These are phyloP conservation scores for Stachybotrys chlorohalonatus DNA, from an alignment of 2,329 filamentous ascomycete genomes.

Conservation along the genomic window DNA sequence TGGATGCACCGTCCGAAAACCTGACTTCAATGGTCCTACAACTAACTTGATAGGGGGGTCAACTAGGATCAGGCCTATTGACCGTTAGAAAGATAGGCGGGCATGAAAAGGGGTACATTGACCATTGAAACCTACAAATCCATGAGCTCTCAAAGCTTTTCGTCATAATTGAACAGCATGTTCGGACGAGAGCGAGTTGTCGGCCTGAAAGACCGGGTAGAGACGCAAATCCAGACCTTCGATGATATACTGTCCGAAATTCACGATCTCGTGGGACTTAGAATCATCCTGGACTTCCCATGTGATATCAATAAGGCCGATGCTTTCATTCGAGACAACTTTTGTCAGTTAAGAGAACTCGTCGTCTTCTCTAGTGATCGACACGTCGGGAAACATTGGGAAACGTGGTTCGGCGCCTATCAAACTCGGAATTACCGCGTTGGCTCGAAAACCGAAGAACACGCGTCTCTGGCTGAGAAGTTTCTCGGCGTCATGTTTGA, in stretches of 20 bases:
- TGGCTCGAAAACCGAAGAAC: background rate
- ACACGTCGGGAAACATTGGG: slow-evolving; percentile 3
- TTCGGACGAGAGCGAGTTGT: slow-evolving; percentile 2
- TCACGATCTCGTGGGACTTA: slow-evolving; percentile 6
- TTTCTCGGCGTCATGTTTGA: slow-evolving; percentile 5
- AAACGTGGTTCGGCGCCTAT: slow-evolving; percentile 6
- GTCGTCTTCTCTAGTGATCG: slow-evolving; percentile 2
- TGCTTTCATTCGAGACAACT: slow-evolving; percentile 2
- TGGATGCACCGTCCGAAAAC: background rate
- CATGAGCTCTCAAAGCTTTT: background rate
- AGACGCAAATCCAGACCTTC: background rate
- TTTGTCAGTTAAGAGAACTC: background rate
- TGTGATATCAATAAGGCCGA: slow-evolving; percentile 1
- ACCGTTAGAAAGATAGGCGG: background rate
- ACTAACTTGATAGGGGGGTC: background rate
- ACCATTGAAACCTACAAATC: background rate
- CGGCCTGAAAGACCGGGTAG: background rate
- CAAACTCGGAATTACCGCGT: slow-evolving; percentile 4
- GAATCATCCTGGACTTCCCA: slow-evolving; percentile 4
- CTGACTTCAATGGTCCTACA: background rate
- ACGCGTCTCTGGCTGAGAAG: background rate
- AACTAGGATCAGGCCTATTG: slow-evolving; percentile 1
- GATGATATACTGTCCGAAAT: slow-evolving; percentile 1
- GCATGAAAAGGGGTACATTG: background rate
- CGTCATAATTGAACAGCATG: slow-evolving; percentile 2